Base-by-base conservation (phyloP, 2,329 filamentous ascomycete genomes). In the Aspergillus sp. region DNA sequence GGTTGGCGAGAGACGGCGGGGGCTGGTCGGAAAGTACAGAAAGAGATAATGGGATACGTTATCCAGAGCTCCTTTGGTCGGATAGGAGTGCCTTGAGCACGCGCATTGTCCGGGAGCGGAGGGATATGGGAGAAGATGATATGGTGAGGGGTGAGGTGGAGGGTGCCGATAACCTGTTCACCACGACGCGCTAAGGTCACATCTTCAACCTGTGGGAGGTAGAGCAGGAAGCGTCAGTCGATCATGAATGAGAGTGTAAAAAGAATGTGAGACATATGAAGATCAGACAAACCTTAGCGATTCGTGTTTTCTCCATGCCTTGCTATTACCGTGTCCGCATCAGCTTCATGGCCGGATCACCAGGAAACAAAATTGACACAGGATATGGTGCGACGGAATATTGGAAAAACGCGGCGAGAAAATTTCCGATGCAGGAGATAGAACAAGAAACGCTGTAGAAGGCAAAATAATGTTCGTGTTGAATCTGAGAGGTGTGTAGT, bases 41-140 rank as follows among this genome's bases (percentile, higher is more conserved):
- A 83, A 38, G 83, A 83, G 64, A 99, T 90, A 73, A 97, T 92
- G 20, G 93, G 92, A 72, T 92, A 99, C 14, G 94, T 92, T 50
- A 97, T 90, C 89, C 93, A 99, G 67, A 89, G 83, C 72, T 96
- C 89, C 67, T 85, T 80, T 19, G 81, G 76, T 58, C 76, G 77
- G 51, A 70, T 68, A n/a, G 61, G 53, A n/a, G 65, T 56, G 19
- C 73, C 73, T 46, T 77, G 71, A 43, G 72, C 66, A 54, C 71
- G 64, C 44, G 70, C 68, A 55, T 68, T 63, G 55, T 72, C 68
- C 35, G 73, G 66, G 52, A 57, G 50, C 60, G 72, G 70, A 49
- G 80, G 80, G 11, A 75, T 70, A 68, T 83, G 82, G 58, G 77
- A 81, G 73, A 86, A 86, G 63, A 85, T 83, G 49, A 87, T 74